Evolutionary conservation across 2,329 filamentous ascomycete species (phyloP).

Genomic region (Cladobotryum mycophilum): DNA sequence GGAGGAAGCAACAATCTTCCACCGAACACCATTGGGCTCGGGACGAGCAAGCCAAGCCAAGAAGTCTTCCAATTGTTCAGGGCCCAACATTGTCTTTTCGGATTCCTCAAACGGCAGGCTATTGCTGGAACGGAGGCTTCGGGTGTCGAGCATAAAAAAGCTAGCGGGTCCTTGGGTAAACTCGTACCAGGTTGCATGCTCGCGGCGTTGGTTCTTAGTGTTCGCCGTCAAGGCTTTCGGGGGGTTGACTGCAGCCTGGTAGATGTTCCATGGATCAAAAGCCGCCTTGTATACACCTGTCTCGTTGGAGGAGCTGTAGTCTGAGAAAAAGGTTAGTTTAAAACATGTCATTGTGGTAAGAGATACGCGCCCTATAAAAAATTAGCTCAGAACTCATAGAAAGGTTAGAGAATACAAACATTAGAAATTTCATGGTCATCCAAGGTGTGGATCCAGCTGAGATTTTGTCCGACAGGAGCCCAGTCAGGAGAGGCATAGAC

Average conservation of each 20-base stretch:
- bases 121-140: slow-evolving; percentile 73
- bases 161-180: slow-evolving; percentile 86
- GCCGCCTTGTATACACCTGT: slow-evolving; percentile 75
- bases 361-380: not conserved
- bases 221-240: slow-evolving; percentile 53
- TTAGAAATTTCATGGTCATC: slow-evolving; percentile 97
- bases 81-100: slow-evolving; percentile 82
- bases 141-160: slow-evolving; percentile 92
- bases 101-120: slow-evolving; percentile 51
- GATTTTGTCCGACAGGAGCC: slow-evolving; percentile 63
- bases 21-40: slow-evolving; percentile 71
- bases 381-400: not conserved
- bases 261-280: slow-evolving; percentile 77
- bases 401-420: slow-evolving; percentile 47
- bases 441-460: slow-evolving; percentile 97
- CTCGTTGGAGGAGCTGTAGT: slow-evolving; percentile 82
- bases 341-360: not conserved
- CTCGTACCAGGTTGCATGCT: slow-evolving; percentile 73
- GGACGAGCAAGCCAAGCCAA: slow-evolving; percentile 68
- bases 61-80: slow-evolving; percentile 71
- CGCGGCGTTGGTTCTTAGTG: slow-evolving; percentile 28
- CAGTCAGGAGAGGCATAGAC: slow-evolving; percentile 96
- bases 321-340: slow-evolving; percentile 62
- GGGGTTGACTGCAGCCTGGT: slow-evolving; percentile 81
- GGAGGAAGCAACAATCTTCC: slow-evolving; percentile 88